phyloP scores from a whole-genome alignment of 768 basidiomycete species.

The Fibroporia radiculosa region DNA sequence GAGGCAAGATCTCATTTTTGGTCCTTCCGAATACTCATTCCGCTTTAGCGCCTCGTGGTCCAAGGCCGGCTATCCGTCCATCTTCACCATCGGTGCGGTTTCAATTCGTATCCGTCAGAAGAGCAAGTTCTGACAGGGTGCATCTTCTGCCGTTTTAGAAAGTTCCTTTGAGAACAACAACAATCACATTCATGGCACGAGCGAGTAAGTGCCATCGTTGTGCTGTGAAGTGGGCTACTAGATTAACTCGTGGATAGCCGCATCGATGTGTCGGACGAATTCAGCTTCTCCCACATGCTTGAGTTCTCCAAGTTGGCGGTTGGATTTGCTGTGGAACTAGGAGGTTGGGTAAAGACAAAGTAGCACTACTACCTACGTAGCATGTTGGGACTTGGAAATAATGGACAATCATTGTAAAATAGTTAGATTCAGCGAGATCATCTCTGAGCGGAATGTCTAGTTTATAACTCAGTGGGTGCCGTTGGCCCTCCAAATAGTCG shows the following conservation, averaged over 20 bases:
- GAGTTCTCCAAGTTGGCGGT: slow-evolving; percentile 51
- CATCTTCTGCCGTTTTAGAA: slow-evolving; percentile 28
- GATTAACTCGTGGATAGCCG: slow-evolving; percentile 40
- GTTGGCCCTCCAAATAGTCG: slow-evolving; percentile 27
- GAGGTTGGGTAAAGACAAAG: slow-evolving; percentile 30
- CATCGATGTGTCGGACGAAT: slow-evolving; percentile 80
- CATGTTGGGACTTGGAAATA: background rate
- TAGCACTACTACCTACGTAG: slow-evolving; percentile 5
- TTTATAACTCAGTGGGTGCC: background rate
- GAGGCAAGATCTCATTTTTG: slow-evolving; percentile 23
- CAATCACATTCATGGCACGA: slow-evolving; percentile 71
- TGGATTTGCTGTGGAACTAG: slow-evolving; percentile 45
- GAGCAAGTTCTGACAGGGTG: background rate
- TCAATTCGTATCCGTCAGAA: background rate
- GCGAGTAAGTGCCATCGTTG: slow-evolving; percentile 52
- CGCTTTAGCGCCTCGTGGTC: slow-evolving; percentile 63
- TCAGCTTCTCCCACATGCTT: slow-evolving; percentile 85
- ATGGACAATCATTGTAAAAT: background rate
- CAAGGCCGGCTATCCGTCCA: slow-evolving; percentile 79
- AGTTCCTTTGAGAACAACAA: slow-evolving; percentile 73
- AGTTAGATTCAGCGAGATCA: background rate
- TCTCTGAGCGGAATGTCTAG: background rate
- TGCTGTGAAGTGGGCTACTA: background rate
- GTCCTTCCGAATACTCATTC: slow-evolving; percentile 19
- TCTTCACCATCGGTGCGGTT: slow-evolving; percentile 71